phyloP scores from a whole-genome alignment of 306 rosid genomes.

The Lablab purpureus region DNA sequence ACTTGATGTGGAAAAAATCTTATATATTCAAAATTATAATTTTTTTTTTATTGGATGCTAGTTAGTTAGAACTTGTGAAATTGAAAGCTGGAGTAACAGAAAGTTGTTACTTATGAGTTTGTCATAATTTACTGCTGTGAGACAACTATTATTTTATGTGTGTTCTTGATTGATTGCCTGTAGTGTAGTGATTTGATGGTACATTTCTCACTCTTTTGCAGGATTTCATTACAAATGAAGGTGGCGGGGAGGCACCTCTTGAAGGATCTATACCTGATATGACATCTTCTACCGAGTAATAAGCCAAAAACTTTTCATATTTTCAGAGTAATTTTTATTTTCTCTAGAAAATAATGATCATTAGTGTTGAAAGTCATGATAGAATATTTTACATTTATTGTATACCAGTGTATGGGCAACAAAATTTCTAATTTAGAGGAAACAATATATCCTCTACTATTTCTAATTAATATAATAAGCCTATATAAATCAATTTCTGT shows the following conservation, averaged over 20 bases:
- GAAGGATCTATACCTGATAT: conserved; percentile 99
- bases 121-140: conserved; percentile 8
- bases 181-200: conserved; percentile 36
- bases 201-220: conserved; percentile 48
- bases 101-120: conserved; percentile 6
- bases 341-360: conserved; percentile 12
- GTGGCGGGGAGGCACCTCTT: conserved; percentile 90
- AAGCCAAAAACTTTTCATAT: conserved; percentile 33
- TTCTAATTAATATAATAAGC: too few species aligned
- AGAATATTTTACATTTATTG: too few species aligned
- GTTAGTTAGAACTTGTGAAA: conserved; percentile 35
- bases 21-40: neutral
- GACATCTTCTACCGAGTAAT: conserved; percentile 99
- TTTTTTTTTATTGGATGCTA: conserved; percentile 16
- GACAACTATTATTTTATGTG: conserved; percentile 23
- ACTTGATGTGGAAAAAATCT: conserved; percentile 7
- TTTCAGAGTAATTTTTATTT: conserved; percentile 28
- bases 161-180: conserved; percentile 29
- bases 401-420: too few species aligned
- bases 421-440: too few species aligned
- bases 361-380: neutral
- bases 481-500: too few species aligned
- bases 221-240: conserved; percentile 92
- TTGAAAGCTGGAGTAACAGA: conserved; percentile 15
- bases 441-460: too few species aligned